phyloP scores from a whole-genome alignment of 169 alveolate species.

The Plasmodium ovale region DNA sequence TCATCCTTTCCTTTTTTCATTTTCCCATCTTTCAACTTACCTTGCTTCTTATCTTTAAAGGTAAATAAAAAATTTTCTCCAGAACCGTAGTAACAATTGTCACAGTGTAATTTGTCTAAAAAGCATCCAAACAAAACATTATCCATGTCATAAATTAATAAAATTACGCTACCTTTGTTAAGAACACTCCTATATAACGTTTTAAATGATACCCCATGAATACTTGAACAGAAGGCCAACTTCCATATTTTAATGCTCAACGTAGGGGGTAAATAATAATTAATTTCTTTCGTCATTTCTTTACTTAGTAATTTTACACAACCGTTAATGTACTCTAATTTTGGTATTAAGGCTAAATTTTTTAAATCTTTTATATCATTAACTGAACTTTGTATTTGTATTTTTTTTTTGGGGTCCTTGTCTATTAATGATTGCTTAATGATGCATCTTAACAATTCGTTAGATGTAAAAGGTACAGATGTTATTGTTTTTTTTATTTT shows the following conservation, averaged over 20 bases:
- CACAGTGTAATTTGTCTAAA: conserved; percentile 83
- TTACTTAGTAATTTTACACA: conserved; percentile 72
- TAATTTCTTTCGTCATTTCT: conserved; percentile 81
- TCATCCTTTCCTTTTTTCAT: background rate
- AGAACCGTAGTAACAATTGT: conserved; percentile 88
- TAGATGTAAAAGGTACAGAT: conserved; percentile 73
- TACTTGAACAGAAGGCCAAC: conserved; percentile 80
- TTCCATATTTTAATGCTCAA: conserved; percentile 85
- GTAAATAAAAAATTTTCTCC: conserved; percentile 89
- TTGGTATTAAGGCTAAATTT: conserved; percentile 30
- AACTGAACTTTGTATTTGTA: background rate
- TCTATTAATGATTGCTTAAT: conserved; percentile 54
- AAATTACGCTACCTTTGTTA: conserved; percentile 85
- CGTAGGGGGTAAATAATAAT: conserved; percentile 82
- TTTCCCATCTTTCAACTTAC: background rate
- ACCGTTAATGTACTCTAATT: conserved; percentile 56
- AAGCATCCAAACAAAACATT: conserved; percentile 91
- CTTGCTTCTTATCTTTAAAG: conserved; percentile 51
- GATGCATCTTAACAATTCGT: conserved; percentile 57
- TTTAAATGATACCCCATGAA: conserved; percentile 82
- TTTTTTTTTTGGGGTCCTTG: conserved; percentile 14
- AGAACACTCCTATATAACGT: conserved; percentile 87
- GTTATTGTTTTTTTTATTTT: conserved; percentile 68
- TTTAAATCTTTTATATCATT: conserved; percentile 46
- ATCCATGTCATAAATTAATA: conserved; percentile 86